Conservation (phyloP, 345 rosid genomes). For the Eucalyptus marginata region DNA sequence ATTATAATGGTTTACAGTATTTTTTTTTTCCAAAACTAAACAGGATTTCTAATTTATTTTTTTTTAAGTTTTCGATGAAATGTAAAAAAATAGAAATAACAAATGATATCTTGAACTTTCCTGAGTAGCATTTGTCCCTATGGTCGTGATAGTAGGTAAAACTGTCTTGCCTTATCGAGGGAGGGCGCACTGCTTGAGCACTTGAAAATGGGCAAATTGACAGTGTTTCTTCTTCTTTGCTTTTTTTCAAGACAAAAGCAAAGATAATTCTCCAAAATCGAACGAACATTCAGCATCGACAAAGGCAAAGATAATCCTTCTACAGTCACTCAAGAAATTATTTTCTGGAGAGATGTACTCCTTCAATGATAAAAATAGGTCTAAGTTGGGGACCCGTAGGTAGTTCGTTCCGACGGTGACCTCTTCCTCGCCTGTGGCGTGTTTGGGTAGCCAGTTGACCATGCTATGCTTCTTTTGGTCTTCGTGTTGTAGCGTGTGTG, state of each 20-base stretch:
- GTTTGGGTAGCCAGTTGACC: too few relatives aligned
- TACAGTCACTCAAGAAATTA: not conserved
- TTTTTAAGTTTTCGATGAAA: not conserved
- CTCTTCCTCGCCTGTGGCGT: too few relatives aligned
- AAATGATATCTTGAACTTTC: not conserved
- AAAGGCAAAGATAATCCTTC: not conserved
- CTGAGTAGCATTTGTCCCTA: not conserved
- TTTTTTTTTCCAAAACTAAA: not conserved
- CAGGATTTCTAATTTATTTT: not conserved
- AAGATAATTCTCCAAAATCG: not conserved
- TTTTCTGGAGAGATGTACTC: not conserved
- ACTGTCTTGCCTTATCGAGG: not conserved
- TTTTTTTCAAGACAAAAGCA: not conserved
- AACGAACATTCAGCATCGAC: not conserved
- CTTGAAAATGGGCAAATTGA: not conserved
- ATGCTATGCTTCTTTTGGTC: too few relatives aligned
- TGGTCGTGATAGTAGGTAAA: not conserved
- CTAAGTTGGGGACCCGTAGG: too few relatives aligned
- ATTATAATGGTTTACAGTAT: not conserved
- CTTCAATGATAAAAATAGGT: not conserved
- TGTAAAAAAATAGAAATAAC: not conserved
- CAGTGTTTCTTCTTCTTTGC: not conserved
- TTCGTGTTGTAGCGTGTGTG: too few relatives aligned
- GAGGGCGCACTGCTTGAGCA: not conserved
- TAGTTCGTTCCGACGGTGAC: too few relatives aligned